These are phyloP conservation scores for Monosporascus sp. DNA, from an alignment of 2,329 filamentous ascomycete genomes.

Conservation along the genomic window DNA sequence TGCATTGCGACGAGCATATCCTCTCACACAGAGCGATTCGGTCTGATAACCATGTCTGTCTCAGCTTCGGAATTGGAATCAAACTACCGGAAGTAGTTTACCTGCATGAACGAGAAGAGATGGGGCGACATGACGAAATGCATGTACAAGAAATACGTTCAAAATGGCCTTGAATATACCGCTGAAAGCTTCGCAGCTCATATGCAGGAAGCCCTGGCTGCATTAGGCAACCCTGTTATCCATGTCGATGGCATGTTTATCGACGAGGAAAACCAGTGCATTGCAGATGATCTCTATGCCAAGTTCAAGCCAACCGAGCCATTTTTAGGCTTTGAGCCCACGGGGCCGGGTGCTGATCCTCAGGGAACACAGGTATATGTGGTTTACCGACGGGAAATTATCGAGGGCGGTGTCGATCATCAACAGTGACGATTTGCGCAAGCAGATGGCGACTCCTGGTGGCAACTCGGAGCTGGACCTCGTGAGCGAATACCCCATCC, in stretches of 20 bases:
- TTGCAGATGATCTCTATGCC: constrained; percentile 9
- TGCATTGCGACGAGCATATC: background rate
- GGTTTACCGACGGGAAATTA: constrained; percentile 12
- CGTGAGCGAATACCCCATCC: constrained; percentile 7
- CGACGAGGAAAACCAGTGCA: constrained; percentile 8
- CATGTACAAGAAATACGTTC: constrained; percentile 9
- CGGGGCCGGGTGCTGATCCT: constrained; percentile 8
- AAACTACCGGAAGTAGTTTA: constrained; percentile 7
- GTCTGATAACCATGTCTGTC: constrained; percentile 6
- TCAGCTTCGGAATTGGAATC: constrained; percentile 7
- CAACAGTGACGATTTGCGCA: constrained; percentile 14
- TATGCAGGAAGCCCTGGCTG: constrained; percentile 6
- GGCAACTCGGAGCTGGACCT: constrained; percentile 5
- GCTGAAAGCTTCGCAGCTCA: constrained; percentile 7
- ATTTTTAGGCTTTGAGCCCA: constrained; percentile 9
- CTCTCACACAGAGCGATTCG: background rate
- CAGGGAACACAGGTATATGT: constrained; percentile 10
- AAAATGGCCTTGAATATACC: constrained; percentile 12
- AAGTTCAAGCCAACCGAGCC: constrained; percentile 8
- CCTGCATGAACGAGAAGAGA: constrained; percentile 13
- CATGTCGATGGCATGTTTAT: constrained; percentile 11
- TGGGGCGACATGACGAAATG: constrained; percentile 10
- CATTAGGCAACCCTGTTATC: constrained; percentile 7
- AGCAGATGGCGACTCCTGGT: constrained; percentile 7
- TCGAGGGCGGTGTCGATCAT: constrained; percentile 7